Evolutionary conservation across 352 stramenopile species (phyloP).

Genomic region (Globisporangium cederbergense): DNA sequence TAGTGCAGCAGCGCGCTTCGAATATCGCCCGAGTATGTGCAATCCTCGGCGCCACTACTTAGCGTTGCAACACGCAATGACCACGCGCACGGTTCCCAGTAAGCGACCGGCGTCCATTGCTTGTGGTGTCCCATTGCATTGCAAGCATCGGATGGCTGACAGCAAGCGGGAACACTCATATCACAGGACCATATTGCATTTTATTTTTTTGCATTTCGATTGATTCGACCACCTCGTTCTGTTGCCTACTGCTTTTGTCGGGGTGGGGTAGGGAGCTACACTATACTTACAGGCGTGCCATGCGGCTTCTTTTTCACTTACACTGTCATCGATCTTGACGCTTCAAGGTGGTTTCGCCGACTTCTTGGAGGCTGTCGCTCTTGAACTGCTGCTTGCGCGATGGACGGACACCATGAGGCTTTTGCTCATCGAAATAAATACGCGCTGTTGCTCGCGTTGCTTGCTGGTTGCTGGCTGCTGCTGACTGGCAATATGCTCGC

Average conservation of each 20-base stretch:
- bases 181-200: not conserved
- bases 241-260: not conserved
- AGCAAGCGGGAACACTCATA: not conserved
- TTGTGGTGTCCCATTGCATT: too few relatives aligned
- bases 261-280: not conserved
- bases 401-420: constrained; percentile 4
- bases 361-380: not conserved
- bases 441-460: constrained; percentile 12
- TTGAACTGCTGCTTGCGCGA: not conserved
- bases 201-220: not conserved
- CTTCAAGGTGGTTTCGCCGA: not conserved
- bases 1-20: not conserved
- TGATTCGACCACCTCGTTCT: not conserved
- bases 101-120: not conserved
- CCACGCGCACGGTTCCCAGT: not conserved
- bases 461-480: constrained; percentile 6
- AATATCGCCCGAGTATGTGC: not conserved
- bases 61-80: not conserved
- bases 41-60: not conserved
- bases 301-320: not conserved
- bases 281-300: not conserved
- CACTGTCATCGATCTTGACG: not conserved
- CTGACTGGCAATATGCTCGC: not conserved
- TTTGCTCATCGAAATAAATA: constrained; percentile 20
- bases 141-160: not conserved